These are phyloP conservation scores for Glebionis coronaria DNA, from an alignment of 129 eudicot genomes.

Conservation along the genomic window DNA sequence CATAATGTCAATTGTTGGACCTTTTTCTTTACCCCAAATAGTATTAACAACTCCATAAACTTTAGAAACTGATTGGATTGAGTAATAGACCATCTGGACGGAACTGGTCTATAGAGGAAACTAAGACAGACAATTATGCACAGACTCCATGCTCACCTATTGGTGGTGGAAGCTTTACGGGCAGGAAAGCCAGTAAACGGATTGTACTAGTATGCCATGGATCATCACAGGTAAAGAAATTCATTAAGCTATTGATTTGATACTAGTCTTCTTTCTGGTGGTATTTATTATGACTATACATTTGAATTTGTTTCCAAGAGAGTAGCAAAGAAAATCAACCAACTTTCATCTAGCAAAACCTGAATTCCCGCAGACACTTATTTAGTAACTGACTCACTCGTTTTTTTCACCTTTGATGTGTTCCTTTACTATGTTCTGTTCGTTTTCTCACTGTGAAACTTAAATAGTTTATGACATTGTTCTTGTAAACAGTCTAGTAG, in stretches of 20 bases:
- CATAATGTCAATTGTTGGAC: too few species aligned
- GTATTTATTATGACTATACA: too few species aligned
- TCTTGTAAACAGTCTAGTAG: constrained; percentile 43
- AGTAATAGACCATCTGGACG: too few species aligned
- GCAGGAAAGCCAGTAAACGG: constrained; percentile 69
- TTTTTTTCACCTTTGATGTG: too few species aligned
- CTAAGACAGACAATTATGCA: too few species aligned
- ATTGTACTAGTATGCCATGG: constrained; percentile 86
- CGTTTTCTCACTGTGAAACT: constrained; percentile 11
- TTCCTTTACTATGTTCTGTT: not conserved
- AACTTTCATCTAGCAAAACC: not conserved
- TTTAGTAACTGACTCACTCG: too few species aligned
- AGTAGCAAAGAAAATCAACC: not conserved
- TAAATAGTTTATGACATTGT: not conserved
- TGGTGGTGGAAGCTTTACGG: constrained; percentile 43
- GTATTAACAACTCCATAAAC: too few species aligned
- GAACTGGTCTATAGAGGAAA: too few species aligned
- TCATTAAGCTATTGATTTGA: constrained; percentile 8
- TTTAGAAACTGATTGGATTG: too few species aligned
- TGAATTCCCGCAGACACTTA: too few species aligned
- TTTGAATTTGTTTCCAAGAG: not conserved
- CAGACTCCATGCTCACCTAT: too few species aligned
- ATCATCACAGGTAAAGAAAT: constrained; percentile 47
- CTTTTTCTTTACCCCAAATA: too few species aligned
- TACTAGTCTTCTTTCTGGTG: not conserved